These are phyloP conservation scores for Citrus trifoliata DNA, from an alignment of 345 rosid genomes.

Conservation along the genomic window DNA sequence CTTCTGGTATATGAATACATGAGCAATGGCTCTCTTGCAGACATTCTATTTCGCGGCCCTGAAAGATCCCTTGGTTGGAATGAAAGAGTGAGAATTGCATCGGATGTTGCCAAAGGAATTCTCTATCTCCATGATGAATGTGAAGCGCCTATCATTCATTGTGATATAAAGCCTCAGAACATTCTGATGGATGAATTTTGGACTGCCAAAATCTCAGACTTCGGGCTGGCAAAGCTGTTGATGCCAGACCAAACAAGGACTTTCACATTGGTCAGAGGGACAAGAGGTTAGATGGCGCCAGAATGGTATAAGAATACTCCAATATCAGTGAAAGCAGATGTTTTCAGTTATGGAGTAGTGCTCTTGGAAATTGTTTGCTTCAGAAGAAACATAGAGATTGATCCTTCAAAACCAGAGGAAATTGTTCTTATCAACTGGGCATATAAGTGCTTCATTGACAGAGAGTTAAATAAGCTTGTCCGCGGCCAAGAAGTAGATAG, in stretches of 20 bases:
- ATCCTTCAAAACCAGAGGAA: conserved; percentile 2
- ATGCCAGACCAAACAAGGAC: conserved; percentile 9
- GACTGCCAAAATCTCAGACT: conserved; percentile 5
- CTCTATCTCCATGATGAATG: conserved; percentile 10
- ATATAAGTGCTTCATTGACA: not conserved
- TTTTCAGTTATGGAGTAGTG: conserved; percentile 24
- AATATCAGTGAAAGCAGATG: conserved; percentile 20
- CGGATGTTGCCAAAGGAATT: conserved; percentile 3
- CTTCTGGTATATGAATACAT: too few species aligned
- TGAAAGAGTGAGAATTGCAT: conserved; percentile 7
- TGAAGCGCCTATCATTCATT: conserved; percentile 4
- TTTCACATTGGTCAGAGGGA: not conserved
- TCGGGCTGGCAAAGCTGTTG: conserved; percentile 4
- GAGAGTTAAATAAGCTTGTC: conserved; percentile 6
- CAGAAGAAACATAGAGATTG: conserved; percentile 13
- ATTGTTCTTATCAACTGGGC: conserved; percentile 1
- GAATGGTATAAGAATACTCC: conserved; percentile 20
- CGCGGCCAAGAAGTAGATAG: not conserved
- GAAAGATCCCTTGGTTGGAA: not conserved
- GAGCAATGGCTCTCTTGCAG: too few species aligned
- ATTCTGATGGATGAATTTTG: conserved; percentile 6
- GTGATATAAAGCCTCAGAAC: conserved; percentile 16
- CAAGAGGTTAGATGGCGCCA: conserved; percentile 9
- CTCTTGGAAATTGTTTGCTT: conserved; percentile 23
- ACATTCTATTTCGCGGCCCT: too few species aligned